These are phyloP conservation scores for Trypanosoma cruzi DNA, from an alignment of 208 protist species.

Conservation along the genomic window DNA sequence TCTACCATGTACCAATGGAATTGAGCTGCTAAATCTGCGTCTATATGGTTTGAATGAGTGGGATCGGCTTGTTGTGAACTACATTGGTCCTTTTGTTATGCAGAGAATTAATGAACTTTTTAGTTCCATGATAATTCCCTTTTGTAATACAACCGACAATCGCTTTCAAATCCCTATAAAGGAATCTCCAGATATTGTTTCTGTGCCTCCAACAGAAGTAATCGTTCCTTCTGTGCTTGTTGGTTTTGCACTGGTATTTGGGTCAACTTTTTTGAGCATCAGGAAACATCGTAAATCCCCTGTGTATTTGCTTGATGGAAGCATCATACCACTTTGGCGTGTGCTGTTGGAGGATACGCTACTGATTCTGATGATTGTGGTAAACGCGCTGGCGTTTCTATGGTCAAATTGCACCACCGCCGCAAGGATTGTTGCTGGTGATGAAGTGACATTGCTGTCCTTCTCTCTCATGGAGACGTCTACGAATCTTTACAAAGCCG, in stretches of 20 bases:
- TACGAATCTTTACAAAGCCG: conserved; percentile 85
- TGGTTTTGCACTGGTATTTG: not conserved
- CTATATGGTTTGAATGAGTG: conserved; percentile 2
- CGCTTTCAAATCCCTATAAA: conserved; percentile 8
- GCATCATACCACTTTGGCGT: conserved; percentile 14
- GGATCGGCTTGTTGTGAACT: conserved; percentile 6
- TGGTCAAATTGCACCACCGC: conserved; percentile 29
- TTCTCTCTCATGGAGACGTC: conserved; percentile 90
- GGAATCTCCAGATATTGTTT: not conserved
- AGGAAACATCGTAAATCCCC: not conserved
- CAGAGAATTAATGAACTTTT: conserved; percentile 1
- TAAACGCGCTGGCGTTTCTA: conserved; percentile 26
- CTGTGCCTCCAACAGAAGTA: conserved; percentile 5
- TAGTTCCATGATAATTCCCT: not conserved
- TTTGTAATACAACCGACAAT: not conserved
- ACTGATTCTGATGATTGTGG: conserved; percentile 31
- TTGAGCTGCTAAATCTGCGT: conserved; percentile 27
- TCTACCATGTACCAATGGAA: conserved; percentile 22
- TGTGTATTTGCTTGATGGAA: conserved; percentile 2
- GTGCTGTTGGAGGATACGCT: conserved; percentile 53
- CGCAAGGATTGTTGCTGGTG: conserved; percentile 32
- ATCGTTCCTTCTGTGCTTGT: not conserved
- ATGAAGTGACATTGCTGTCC: conserved; percentile 52
- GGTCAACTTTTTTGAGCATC: not conserved
- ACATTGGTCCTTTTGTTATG: not conserved